Evolutionary conservation across 306 rosid genomes (phyloP).

Genomic region (Prunus davidiana): DNA sequence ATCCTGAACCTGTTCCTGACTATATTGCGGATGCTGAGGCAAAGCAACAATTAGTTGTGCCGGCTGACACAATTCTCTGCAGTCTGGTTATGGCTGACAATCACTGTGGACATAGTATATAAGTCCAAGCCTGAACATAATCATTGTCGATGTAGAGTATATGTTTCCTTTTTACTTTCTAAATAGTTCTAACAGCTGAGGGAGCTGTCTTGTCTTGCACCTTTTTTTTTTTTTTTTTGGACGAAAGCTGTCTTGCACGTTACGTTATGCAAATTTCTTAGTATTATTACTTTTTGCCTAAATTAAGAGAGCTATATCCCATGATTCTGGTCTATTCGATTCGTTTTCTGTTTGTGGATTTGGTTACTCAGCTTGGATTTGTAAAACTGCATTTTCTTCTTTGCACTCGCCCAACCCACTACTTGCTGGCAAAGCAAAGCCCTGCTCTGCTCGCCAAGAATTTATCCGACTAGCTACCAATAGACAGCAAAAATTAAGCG

Average conservation of each 20-base stretch:
- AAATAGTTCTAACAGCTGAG: not conserved
- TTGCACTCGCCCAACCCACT: not conserved
- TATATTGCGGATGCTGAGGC: conserved; percentile 81
- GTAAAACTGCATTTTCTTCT: not conserved
- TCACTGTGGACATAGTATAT: not conserved
- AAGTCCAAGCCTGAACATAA: conserved; percentile 13
- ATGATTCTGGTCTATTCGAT: not conserved
- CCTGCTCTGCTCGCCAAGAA: too few species aligned
- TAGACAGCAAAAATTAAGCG: not conserved
- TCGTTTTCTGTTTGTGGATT: not conserved
- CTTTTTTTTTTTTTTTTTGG: too few species aligned
- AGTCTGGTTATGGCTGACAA: not conserved
- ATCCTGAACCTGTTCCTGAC: conserved; percentile 82
- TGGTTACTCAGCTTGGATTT: not conserved
- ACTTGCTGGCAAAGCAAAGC: not conserved
- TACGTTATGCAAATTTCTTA: not conserved
- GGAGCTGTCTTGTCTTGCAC: not conserved
- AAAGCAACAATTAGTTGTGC: conserved; percentile 53
- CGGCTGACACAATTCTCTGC: not conserved
- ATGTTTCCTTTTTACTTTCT: not conserved
- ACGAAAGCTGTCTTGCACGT: not conserved
- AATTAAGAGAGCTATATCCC: not conserved
- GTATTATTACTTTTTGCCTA: not conserved
- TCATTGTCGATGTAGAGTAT: not conserved
- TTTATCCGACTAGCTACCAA: not conserved